Evolutionary conservation across 2,329 filamentous ascomycete genomes (phyloP), one percentile per base, ranked within the genome.

Genomic region (Aspergillus fijiensis): DNA sequence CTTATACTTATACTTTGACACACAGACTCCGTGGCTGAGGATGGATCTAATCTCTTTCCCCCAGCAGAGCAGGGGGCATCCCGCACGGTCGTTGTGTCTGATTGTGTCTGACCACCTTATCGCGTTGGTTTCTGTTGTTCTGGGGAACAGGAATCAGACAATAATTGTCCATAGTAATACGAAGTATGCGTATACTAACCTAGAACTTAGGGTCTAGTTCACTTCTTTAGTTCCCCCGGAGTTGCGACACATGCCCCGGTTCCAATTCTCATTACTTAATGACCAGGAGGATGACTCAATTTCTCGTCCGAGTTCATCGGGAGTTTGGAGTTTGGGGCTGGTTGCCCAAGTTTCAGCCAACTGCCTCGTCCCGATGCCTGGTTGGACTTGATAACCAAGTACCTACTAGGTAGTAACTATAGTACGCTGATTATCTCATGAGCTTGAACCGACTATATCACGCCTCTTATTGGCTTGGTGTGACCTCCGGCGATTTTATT

Each of bases 231-330:
- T 35, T 35, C 33, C 39, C 39, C 39, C 39, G 39, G 39, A 45
- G 39, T 45, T 45, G 39, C 39, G 39, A 45, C 39, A 6, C 39
- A 45, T 12, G 16, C 39, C 39, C 39, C 39, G 39, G 39, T 16
- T 19, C 14, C 39, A 55, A 47, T 56, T 60, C 48, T 53, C 58
- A 57, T 60, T 60, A 60, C 58, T 57, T 60, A 60, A 60, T 60
- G 45, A 47, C 47, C 35, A 57, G 45, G 54, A 49, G 21, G 29
- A 57, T 60, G 27, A 45, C 39, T 45, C 39, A 45, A 45, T 45
- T 45, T 45, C 39, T 45, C 39, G 39, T 42, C 39, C 39, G 39
- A 19, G 39, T 19, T 2, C 9, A 56, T 48, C 10, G 11, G 31
- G 5, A 33, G 31, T 33, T 33, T 33, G 31, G 31, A 33, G 31